Base-by-base conservation (phyloP, 1,139 yeast species). In the Taiozyma sp. region DNA sequence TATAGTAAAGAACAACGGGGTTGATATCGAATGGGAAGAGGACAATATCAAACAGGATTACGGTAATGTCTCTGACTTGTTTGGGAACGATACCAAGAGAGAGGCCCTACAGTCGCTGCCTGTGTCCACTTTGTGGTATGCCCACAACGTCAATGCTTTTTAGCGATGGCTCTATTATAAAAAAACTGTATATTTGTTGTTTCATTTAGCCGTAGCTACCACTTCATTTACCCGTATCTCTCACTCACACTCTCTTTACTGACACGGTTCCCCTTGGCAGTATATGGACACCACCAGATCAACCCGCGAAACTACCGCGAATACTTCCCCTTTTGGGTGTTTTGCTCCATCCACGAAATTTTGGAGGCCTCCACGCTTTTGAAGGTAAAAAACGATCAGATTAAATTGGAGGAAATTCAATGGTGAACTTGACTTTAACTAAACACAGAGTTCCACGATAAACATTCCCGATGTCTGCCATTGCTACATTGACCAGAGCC, bases 11-110 rank as follows among this genome's bases (percentile, higher is more conserved):
- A 70, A 75, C 46, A 75, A 75, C 3, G 84, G 81, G 0, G 74
- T 73, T 1, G 65, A 64, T 4, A 73, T 84, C 45, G 76, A 75
- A 42, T 84, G 90, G 88, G 81, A 77, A 49, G 85, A 80, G 48
- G 83, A 79, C 41, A 65, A 69, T 45, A 64, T 65, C 30, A 56
- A 56, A 67, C 53, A 54, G 12, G 64, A 57, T 16, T 62, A 56
- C 46, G 61, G 58, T 1, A 58, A 59, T 54, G 70, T 76, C 2
- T 63, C 69, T 1, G 58, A 54, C 4, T 59, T 70, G 58, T 69
- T 74, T 46, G 47, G 49, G 5, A 50, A 44, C 14, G 48, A 54
- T 22, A 46, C 50, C 2, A 50, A 48, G 8, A 44, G 43, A 3
- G 46, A 52, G 8, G 51, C 50, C 3, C 41, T 59, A 16, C 57